Evolutionary conservation across 1,284 basidiomycete genomes (phyloP).

Genomic region (Ceratobasidium sp.): DNA sequence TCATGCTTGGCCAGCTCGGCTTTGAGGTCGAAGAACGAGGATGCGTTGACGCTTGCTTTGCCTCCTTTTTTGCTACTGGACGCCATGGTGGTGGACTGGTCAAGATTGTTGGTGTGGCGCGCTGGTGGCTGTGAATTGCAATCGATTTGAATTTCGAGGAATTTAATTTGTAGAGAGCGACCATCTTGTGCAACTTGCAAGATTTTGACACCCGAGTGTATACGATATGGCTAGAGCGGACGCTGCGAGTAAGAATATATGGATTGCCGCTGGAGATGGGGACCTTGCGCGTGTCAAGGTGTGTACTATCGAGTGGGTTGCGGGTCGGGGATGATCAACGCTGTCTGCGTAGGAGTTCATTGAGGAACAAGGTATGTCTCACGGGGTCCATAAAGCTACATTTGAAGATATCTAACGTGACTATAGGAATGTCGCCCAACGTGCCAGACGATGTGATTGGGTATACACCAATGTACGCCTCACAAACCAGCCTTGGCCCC

Average conservation of each 20-base stretch:
- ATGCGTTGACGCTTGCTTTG: slow-evolving; percentile 62
- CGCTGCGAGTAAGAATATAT: slow-evolving; percentile 74
- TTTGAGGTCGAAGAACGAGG: slow-evolving; percentile 79
- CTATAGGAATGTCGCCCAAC: slow-evolving; percentile 74
- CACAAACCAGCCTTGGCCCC: slow-evolving; percentile 26
- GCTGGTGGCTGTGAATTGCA: slow-evolving; percentile 15
- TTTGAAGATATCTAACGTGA: not conserved
- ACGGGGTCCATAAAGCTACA: not conserved
- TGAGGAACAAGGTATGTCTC: slow-evolving; percentile 63
- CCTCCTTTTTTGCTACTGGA: slow-evolving; percentile 25
- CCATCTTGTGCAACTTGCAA: not conserved
- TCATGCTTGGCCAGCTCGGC: slow-evolving; percentile 75
- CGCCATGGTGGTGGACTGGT: slow-evolving; percentile 17
- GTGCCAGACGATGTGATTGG: slow-evolving; percentile 73
- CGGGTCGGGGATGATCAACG: not conserved
- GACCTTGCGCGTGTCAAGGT: slow-evolving; percentile 64
- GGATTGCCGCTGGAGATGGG: slow-evolving; percentile 91
- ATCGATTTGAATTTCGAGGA: slow-evolving; percentile 7
- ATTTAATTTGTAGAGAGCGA: slow-evolving; percentile 2
- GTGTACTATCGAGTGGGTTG: slow-evolving; percentile 7
- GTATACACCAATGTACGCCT: slow-evolving; percentile 84
- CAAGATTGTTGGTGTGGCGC: slow-evolving; percentile 4
- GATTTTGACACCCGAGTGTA: not conserved
- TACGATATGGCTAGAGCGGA: slow-evolving; percentile 24
- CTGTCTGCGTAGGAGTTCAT: slow-evolving; percentile 63